Base-by-base conservation (phyloP, 129 eudicot species). In the Helichrysum umbraculigerum region DNA sequence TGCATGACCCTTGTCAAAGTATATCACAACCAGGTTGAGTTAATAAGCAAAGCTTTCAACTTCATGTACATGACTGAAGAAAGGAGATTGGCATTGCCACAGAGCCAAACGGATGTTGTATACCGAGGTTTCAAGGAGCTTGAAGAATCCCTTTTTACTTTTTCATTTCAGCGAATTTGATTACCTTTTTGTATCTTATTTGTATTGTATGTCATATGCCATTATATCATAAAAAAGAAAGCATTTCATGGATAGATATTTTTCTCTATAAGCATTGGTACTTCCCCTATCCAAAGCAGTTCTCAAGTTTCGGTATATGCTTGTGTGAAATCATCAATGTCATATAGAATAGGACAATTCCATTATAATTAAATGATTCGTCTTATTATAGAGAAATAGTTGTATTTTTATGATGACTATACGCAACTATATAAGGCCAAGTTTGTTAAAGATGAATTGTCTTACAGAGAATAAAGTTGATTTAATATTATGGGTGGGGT, bases 21-120 rank as follows among this genome's bases (percentile, higher is more conserved):
- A 41, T 41, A 41, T 41, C 47, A 41, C 47, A 10, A 41, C 14
- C 47, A 47, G n/a, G 14, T 14, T 47, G 5, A 47, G 17, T 47
- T 47, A 47, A 14, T 11, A 47, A 47, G n/a, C 54, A 14, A 47
- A 47, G 14, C 1, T 14, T 47, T 47, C 17, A 47, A 47, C 54
- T 47, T 47, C 86, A 94, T 97, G 88, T 94, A 87, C 66, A 83
- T 87, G 97, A 85, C 99, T 9, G 99, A 95, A 77, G 99, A 91
- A 68, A 71, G 94, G 63, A 86, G 99, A 66, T 80, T 95, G 83
- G 77, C 97, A 19, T 90, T 95, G 66, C 96, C 99, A 16, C 90
- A 79, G 76, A 86, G 57, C 82, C 92, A 89, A 83, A 91, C 89
- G 15, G 97, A 91, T 21, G 73, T 87, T 16, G 90, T 91, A 12